Conservation (phyloP, 1,284 basidiomycete species). For the Hymenochaete sp. region DNA sequence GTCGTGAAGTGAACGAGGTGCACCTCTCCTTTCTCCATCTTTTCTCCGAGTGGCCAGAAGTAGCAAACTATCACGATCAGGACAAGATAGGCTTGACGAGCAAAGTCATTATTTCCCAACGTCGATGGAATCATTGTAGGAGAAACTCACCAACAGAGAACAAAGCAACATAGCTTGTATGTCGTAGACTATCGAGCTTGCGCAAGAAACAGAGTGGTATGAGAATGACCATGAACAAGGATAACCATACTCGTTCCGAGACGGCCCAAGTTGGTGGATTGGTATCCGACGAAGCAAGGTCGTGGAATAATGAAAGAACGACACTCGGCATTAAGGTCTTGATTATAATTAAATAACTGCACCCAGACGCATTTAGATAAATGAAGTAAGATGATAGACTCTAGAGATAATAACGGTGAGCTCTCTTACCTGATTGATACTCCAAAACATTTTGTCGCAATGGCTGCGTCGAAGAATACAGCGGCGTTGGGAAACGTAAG, state of each 20-base stretch:
- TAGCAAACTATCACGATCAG: constrained; percentile 68
- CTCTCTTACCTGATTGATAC: constrained; percentile 78
- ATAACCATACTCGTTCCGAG: constrained; percentile 78
- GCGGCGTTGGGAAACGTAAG: constrained; percentile 81
- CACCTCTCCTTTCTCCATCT: constrained; percentile 53
- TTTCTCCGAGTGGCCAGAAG: constrained; percentile 59
- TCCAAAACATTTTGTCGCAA: constrained; percentile 95
- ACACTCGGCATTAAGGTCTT: constrained; percentile 94
- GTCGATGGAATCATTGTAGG: not conserved
- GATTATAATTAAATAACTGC: constrained; percentile 86
- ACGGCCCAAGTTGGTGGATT: constrained; percentile 68
- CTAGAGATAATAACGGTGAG: constrained; percentile 14
- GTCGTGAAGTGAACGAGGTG: constrained; percentile 66
- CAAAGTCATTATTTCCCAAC: not conserved
- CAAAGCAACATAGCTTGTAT: constrained; percentile 80
- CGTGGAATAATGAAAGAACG: constrained; percentile 74
- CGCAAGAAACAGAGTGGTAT: constrained; percentile 85
- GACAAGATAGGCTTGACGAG: constrained; percentile 56
- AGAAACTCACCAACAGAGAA: constrained; percentile 68
- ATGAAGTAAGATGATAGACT: not conserved
- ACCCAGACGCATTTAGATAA: no score
- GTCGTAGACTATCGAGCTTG: constrained; percentile 72
- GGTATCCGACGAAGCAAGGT: constrained; percentile 55
- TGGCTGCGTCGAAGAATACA: constrained; percentile 85
- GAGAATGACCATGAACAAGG: constrained; percentile 74